These are phyloP conservation scores for Marvania coccoides DNA, from an alignment of 139 green algal species.

Conservation along the genomic window DNA sequence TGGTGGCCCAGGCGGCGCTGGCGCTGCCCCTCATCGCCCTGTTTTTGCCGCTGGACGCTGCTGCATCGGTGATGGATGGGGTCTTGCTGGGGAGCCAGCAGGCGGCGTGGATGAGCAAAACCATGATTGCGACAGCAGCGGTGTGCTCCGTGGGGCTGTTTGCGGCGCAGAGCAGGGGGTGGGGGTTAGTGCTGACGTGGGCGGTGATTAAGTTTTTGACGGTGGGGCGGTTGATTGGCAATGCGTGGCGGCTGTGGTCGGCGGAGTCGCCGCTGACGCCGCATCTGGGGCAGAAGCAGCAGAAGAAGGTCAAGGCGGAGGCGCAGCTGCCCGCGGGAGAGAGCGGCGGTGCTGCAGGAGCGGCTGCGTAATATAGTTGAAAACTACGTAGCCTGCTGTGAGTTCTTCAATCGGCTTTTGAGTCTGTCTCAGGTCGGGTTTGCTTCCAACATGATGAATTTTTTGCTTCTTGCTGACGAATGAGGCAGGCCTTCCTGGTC, in stretches of 20 bases:
- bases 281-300: neutral
- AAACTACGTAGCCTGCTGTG: too few species aligned
- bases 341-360: too few species aligned
- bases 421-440: too few species aligned
- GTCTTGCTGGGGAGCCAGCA: constrained; percentile 27
- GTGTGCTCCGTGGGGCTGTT: neutral
- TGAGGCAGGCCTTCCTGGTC: too few species aligned
- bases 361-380: too few species aligned
- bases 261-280: neutral
- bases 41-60: constrained; percentile 32
- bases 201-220: constrained; percentile 29
- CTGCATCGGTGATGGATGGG: constrained; percentile 28
- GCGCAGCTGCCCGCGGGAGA: too few species aligned
- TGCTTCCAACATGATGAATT: too few species aligned
- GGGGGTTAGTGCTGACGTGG: constrained; percentile 7
- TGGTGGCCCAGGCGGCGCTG: constrained; percentile 1
- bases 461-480: too few species aligned
- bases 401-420: too few species aligned
- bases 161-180: neutral
- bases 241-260: constrained; percentile 20
- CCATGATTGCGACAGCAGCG: constrained; percentile 9
- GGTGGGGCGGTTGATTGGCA: constrained; percentile 21
- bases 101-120: constrained; percentile 13
- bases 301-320: neutral
- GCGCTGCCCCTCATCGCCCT: constrained; percentile 27